phyloP scores from a whole-genome alignment of 352 stramenopile genomes.

The Pythium rhizo-oryzae region DNA sequence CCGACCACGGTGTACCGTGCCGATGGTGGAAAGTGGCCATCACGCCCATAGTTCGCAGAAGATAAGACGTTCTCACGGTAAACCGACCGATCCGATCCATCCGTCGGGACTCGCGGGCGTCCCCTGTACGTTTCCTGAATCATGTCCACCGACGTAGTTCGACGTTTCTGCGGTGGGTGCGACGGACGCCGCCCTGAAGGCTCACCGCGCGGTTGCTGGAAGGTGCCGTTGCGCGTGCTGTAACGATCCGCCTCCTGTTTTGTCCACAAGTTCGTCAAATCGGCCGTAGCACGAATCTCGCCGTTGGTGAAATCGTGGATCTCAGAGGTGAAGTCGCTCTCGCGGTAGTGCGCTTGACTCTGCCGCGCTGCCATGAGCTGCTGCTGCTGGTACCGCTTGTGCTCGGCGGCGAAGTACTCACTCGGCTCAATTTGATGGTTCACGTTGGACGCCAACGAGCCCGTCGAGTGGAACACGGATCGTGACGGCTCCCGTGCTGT shows the following conservation, averaged over 20 bases:
- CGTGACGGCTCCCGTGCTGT: constrained; percentile 4
- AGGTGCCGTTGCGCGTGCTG: neutral
- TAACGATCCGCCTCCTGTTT: constrained; percentile 6
- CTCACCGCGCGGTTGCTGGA: constrained; percentile 15
- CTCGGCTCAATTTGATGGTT: constrained; percentile 22
- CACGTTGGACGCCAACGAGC: neutral
- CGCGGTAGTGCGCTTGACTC: constrained; percentile 15
- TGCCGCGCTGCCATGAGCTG: constrained; percentile 11
- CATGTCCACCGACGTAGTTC: neutral
- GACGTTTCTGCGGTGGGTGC: neutral
- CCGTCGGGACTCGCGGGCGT: constrained; percentile 14
- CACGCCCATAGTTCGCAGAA: neutral
- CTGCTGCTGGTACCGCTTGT: constrained; percentile 19
- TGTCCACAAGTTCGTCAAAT: constrained; percentile 28
- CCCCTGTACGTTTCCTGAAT: neutral
- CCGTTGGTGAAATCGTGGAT: constrained; percentile 20
- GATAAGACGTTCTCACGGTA: constrained; percentile 1
- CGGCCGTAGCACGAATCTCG: constrained; percentile 24
- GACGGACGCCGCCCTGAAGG: neutral
- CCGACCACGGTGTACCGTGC: constrained; percentile 26
- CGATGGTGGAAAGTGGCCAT: constrained; percentile 27
- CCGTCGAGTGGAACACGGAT: constrained; percentile 10
- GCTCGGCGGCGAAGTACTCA: constrained; percentile 27
- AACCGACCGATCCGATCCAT: constrained; percentile 1
- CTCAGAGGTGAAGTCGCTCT: constrained; percentile 26